A percentile compares a stretch with the other conserved stretches of the same genome.
These are phyloP conservation scores for Clavispora fructus DNA, from an alignment of 805 yeast species.

Conservation along the genomic window DNA sequence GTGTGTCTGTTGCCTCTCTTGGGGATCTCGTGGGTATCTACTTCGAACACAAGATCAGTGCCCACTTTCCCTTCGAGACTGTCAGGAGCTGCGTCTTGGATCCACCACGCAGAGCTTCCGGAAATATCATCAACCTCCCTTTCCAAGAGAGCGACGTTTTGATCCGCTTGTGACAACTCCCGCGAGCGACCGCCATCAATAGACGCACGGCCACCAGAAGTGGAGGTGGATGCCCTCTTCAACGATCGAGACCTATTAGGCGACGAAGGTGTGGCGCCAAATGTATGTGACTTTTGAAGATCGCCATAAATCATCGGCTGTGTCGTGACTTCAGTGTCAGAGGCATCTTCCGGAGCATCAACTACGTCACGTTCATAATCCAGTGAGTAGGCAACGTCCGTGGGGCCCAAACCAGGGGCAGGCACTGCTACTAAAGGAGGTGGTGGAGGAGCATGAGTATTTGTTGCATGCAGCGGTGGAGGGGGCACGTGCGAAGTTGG, in stretches of 20 bases:
- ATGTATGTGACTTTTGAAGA: not conserved
- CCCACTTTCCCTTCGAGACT: conserved; percentile 36
- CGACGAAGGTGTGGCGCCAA: conserved; percentile 1
- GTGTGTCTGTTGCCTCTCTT: conserved; percentile 54
- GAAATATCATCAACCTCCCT: conserved; percentile 25
- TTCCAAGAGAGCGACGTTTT: conserved; percentile 19
- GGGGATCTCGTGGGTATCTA: conserved; percentile 49
- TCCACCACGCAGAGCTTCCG: conserved; percentile 59
- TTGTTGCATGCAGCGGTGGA: conserved; percentile 10
- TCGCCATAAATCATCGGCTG: not conserved
- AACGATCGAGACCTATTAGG: conserved; percentile 10
- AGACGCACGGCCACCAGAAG: conserved; percentile 1
- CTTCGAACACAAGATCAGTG: conserved; percentile 55
- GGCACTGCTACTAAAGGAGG: conserved; percentile 10
- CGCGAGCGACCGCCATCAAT: conserved; percentile 12
- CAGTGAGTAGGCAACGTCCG: not conserved
- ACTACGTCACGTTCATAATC: not conserved
- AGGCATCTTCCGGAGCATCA: not conserved
- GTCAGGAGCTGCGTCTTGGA: conserved; percentile 53
- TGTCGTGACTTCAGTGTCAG: not conserved
- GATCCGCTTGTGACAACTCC: conserved; percentile 27
- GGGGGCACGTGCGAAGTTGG: conserved; percentile 10
- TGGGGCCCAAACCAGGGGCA: conserved; percentile 3
- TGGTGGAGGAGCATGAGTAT: conserved; percentile 10
- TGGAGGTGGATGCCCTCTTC: conserved; percentile 9